Conservation (phyloP, 345 rosid species). For the Microthlaspi erraticum region DNA sequence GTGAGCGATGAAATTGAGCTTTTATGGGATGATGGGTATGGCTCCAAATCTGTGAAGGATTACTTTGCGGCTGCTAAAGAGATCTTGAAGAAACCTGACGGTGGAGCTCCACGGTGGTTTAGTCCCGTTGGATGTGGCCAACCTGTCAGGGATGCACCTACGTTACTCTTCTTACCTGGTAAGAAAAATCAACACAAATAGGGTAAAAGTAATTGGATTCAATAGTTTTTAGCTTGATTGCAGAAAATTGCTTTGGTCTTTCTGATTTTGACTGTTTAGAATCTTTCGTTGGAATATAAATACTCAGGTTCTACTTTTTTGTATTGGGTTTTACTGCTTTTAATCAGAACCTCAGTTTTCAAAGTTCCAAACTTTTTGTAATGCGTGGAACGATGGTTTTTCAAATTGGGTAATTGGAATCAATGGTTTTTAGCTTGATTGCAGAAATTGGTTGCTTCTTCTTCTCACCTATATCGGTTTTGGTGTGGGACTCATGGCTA, state of each 20-base stretch:
- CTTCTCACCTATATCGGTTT: too few species aligned
- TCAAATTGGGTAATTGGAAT: too few species aligned
- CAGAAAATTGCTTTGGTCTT: too few species aligned
- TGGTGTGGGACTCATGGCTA: too few species aligned
- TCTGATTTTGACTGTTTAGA: too few species aligned
- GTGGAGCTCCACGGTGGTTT: conserved; percentile 93
- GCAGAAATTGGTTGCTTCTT: background rate
- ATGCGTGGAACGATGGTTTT: background rate
- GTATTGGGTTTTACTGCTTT: too few species aligned
- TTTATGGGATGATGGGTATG: conserved; percentile 92
- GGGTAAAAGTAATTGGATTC: too few species aligned
- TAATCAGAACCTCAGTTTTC: too few species aligned
- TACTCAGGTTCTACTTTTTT: too few species aligned
- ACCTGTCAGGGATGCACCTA: conserved; percentile 67
- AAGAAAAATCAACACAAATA: conserved; percentile 21
- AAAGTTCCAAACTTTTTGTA: too few species aligned
- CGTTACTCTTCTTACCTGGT: conserved; percentile 84
- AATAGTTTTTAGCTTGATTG: too few species aligned
- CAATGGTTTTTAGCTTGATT: conserved; percentile 6
- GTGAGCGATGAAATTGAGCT: conserved; percentile 55
- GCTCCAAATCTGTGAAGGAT: conserved; percentile 64
- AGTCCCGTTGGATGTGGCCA: conserved; percentile 80
- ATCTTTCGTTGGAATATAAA: too few species aligned
- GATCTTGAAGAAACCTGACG: conserved; percentile 64
- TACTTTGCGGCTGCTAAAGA: conserved; percentile 61